A percentile compares a stretch with the other conserved stretches of the same genome.
Evolutionary conservation across 257 asterid genomes (phyloP).

Genomic region (Apocynum venetum): DNA sequence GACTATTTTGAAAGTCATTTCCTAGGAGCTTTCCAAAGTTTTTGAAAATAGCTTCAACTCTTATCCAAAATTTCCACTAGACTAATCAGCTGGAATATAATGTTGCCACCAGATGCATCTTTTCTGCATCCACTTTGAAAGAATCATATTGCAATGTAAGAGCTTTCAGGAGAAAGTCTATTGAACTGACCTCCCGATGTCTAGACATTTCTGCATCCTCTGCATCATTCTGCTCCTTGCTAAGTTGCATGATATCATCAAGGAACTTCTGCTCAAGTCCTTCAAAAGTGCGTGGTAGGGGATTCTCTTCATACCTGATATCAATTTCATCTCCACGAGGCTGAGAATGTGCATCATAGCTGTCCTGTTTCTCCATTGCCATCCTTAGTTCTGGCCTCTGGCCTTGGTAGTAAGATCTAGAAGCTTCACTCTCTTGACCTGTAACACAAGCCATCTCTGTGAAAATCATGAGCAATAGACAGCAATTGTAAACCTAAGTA

Average conservation of each 20-base stretch:
- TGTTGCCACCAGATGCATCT: not conserved
- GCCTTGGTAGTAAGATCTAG: constrained; percentile 73
- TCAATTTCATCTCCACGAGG: constrained; percentile 73
- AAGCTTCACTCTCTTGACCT: constrained; percentile 70
- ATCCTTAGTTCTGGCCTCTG: constrained; percentile 69
- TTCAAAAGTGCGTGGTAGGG: constrained; percentile 47
- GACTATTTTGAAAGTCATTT: not conserved
- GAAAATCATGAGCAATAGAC: constrained; percentile 4
- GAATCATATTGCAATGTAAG: not conserved
- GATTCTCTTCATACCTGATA: constrained; percentile 69
- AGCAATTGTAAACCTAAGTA: not conserved
- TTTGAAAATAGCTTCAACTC: not conserved
- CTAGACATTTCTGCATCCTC: constrained; percentile 93
- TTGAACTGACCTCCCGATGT: constrained; percentile 76
- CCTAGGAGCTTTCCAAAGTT: not conserved
- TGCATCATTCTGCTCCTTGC: constrained; percentile 85
- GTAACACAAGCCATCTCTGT: constrained; percentile 21
- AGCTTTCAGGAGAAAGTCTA: constrained; percentile 6
- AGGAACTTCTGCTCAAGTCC: constrained; percentile 81
- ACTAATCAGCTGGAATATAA: not conserved
- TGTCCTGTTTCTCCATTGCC: constrained; percentile 61
- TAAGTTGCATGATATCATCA: constrained; percentile 78
- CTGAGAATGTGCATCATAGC: constrained; percentile 54
- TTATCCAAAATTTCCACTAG: not conserved
- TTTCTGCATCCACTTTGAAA: not conserved